Evolutionary conservation across 306 rosid genomes (phyloP).

Genomic region (Dalbergia cultrata): DNA sequence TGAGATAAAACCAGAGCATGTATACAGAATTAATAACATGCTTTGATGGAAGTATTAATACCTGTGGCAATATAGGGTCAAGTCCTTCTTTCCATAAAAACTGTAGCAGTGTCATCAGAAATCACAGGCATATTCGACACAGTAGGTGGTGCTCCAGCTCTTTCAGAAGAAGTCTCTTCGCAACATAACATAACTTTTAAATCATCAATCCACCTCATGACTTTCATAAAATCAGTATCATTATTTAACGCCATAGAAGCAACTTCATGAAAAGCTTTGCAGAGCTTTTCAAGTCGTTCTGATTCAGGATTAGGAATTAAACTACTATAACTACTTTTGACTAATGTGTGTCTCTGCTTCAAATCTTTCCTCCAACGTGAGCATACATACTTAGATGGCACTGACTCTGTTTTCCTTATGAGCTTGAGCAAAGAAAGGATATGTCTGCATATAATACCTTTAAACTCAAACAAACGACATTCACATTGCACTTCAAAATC

Average conservation of each 20-base stretch:
- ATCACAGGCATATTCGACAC: conserved; percentile 19
- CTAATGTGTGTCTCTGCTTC: conserved; percentile 35
- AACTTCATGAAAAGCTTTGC: conserved; percentile 42
- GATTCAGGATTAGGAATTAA: conserved; percentile 33
- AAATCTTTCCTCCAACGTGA: conserved; percentile 42
- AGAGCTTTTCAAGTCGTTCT: conserved; percentile 21
- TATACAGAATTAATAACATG: not conserved
- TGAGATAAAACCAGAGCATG: not conserved
- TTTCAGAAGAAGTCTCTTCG: conserved; percentile 14
- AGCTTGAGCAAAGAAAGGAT: conserved; percentile 41
- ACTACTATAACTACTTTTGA: conserved; percentile 28
- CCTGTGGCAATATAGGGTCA: conserved; percentile 13
- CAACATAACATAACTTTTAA: conserved; percentile 21
- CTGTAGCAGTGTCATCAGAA: conserved; percentile 11
- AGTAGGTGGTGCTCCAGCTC: conserved; percentile 3
- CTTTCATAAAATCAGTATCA: conserved; percentile 31
- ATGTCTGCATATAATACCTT: conserved; percentile 41
- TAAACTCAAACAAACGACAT: conserved; percentile 40
- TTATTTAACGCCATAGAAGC: conserved; percentile 28
- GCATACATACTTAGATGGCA: conserved; percentile 37
- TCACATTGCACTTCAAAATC: conserved; percentile 36
- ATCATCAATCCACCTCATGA: conserved; percentile 35
- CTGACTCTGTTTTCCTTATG: conserved; percentile 38
- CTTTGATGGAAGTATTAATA: conserved; percentile 11
- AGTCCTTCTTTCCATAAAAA: not conserved